phyloP scores from a whole-genome alignment of 805 yeast genomes.

The Myxozyma udenii region DNA sequence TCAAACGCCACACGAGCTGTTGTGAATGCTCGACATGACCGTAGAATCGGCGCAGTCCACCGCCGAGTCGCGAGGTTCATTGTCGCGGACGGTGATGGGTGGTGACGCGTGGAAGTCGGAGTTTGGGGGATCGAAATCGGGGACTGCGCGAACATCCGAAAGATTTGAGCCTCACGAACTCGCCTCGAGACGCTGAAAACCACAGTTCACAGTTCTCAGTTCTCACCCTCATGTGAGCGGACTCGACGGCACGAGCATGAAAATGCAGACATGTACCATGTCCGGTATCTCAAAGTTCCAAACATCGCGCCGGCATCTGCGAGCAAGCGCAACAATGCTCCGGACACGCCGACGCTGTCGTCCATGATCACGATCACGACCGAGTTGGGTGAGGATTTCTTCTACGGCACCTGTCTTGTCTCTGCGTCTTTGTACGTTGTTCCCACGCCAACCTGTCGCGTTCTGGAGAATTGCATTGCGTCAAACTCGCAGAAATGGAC shows the following conservation, averaged over 20 bases:
- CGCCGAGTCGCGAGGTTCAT: too few relatives aligned
- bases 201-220: too few relatives aligned
- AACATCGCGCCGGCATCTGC: neutral
- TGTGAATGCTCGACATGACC: too few relatives aligned
- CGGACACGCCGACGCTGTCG: conserved; percentile 26
- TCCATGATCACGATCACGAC: conserved; percentile 40
- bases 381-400: conserved; percentile 44
- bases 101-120: too few relatives aligned
- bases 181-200: too few relatives aligned
- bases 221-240: too few relatives aligned
- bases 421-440: neutral
- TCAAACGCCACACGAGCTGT: too few relatives aligned
- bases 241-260: too few relatives aligned
- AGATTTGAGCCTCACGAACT: too few relatives aligned
- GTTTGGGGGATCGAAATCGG: too few relatives aligned
- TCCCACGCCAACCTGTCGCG: neutral
- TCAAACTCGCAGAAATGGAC: neutral
- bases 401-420: conserved; percentile 35
- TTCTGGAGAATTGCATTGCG: neutral
- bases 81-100: neutral
- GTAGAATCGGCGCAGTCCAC: too few relatives aligned
- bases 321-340: neutral
- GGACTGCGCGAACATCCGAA: too few relatives aligned
- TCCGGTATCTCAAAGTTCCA: conserved; percentile 23
- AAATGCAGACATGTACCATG: conserved; percentile 26